phyloP scores from a whole-genome alignment of 225 moss, liverwort and hornwort genomes.

The Antitrichia curtipendula region DNA sequence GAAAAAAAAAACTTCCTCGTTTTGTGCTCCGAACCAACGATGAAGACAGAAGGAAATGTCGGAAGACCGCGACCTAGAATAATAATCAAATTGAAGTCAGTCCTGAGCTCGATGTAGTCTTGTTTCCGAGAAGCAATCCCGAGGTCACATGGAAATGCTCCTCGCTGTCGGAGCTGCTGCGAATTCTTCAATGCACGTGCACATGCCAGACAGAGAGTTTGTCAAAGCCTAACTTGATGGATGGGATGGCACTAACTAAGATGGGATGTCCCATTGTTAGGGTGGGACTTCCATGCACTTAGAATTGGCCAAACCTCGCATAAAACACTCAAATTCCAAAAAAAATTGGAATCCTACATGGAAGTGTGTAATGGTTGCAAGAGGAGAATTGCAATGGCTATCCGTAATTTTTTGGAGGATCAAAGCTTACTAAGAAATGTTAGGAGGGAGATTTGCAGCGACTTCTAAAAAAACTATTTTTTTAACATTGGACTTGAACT shows the following conservation, averaged over 20 bases:
- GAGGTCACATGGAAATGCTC: neutral
- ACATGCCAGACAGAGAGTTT: neutral
- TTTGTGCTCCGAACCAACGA: neutral
- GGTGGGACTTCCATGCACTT: neutral
- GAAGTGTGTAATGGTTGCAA: neutral
- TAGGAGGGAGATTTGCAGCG: accelerated
- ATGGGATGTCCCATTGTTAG: neutral
- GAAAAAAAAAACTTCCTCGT: neutral
- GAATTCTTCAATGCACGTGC: neutral
- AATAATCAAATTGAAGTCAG: neutral
- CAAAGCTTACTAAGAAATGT: accelerated
- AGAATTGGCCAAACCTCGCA: neutral
- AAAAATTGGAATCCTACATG: neutral
- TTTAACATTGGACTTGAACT: neutral
- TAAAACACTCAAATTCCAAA: accelerated
- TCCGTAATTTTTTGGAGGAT: accelerated
- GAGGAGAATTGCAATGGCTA: too few relatives aligned
- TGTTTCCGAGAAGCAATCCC: neutral
- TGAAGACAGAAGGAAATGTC: neutral
- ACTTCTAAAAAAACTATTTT: neutral
- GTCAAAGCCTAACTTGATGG: neutral
- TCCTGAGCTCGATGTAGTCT: neutral
- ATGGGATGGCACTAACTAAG: neutral
- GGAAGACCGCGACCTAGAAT: neutral
- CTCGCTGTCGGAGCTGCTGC: neutral